Conservation (phyloP, 148 eudicot genomes). For the Rhododendron williamsianum region DNA sequence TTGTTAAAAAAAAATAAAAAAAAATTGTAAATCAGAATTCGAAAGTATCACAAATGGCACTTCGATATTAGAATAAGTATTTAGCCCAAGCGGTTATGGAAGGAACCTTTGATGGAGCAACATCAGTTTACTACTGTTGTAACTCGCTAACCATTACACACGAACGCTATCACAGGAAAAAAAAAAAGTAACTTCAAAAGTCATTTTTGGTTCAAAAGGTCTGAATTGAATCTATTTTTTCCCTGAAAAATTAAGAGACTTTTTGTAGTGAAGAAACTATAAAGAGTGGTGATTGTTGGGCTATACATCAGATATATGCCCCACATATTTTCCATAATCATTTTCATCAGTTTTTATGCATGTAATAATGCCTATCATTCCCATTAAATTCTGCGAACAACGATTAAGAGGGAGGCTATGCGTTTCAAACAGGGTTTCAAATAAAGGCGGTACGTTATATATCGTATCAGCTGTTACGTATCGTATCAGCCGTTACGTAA, state of each 20-base stretch:
- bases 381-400: not conserved
- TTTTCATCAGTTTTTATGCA: not conserved
- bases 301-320: not conserved
- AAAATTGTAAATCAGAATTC: too few species aligned
- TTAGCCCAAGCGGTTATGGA: too few species aligned
- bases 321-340: not conserved
- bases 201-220: not conserved
- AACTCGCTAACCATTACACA: not conserved
- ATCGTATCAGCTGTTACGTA: too few species aligned
- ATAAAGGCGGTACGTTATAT: too few species aligned
- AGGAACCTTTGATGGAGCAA: not conserved
- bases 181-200: not conserved
- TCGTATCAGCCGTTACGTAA: too few species aligned
- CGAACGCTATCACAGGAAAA: not conserved
- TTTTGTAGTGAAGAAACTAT: not conserved
- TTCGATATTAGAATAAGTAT: too few species aligned
- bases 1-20: too few species aligned
- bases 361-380: not conserved
- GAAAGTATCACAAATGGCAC: too few species aligned
- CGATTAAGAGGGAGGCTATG: not conserved
- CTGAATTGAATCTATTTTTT: not conserved
- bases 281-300: not conserved
- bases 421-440: too few species aligned
- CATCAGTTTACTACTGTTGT: not conserved
- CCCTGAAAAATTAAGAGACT: not conserved